Evolutionary conservation across 129 eudicot genomes (phyloP).

Genomic region (Helianthus annuus): DNA sequence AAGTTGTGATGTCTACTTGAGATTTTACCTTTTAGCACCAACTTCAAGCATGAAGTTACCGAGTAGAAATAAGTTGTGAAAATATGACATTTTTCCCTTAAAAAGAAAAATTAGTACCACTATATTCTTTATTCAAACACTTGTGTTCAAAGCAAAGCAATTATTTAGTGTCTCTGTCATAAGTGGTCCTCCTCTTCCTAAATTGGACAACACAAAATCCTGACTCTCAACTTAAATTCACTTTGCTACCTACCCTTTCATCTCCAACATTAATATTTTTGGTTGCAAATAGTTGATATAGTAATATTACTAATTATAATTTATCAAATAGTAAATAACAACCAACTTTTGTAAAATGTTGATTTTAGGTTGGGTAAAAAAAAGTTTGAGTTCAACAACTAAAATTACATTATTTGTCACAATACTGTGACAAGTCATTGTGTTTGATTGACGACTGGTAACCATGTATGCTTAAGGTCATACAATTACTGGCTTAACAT

Average conservation of each 20-base stretch:
- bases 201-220: constrained; percentile 39
- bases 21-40: constrained; percentile 20
- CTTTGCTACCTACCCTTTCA: constrained; percentile 39
- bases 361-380: neutral
- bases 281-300: neutral
- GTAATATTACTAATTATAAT: neutral
- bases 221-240: constrained; percentile 38
- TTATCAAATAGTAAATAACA: neutral
- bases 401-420: neutral
- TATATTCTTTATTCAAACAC: constrained; percentile 23
- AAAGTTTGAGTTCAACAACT: neutral
- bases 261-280: constrained; percentile 5
- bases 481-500: neutral
- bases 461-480: neutral
- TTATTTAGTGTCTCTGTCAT: constrained; percentile 40
- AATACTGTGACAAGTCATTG: neutral
- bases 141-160: constrained; percentile 38
- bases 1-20: constrained; percentile 22
- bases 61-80: neutral
- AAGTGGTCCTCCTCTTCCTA: constrained; percentile 36
- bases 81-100: constrained; percentile 13
- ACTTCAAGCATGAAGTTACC: constrained; percentile 24
- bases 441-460: neutral
- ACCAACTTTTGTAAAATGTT: neutral
- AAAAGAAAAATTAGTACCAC: constrained; percentile 19